Conservation (phyloP, 148 eudicot species). For the Rhododendron henanense region DNA sequence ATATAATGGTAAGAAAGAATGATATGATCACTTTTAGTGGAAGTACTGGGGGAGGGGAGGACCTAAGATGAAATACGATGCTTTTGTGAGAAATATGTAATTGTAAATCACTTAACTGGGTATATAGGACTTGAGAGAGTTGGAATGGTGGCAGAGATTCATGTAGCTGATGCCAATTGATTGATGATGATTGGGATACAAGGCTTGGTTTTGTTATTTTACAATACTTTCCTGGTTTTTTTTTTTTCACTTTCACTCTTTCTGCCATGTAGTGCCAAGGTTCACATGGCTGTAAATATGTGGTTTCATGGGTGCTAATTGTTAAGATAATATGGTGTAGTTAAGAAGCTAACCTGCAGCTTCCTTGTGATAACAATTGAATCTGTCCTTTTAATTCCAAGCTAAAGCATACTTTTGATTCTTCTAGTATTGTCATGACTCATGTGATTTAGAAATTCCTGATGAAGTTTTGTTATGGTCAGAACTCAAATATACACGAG, state of each 20-base stretch:
- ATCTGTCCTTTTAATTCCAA: neutral
- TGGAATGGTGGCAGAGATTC: neutral
- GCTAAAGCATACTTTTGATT: neutral
- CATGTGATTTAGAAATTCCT: neutral
- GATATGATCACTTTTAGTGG: neutral
- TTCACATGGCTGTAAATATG: neutral
- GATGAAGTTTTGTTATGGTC: neutral
- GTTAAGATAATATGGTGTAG: neutral
- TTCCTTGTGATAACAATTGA: neutral
- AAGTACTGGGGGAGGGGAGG: neutral
- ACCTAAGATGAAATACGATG: neutral
- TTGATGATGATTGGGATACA: neutral
- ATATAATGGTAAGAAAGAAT: neutral
- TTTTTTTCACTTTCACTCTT: neutral
- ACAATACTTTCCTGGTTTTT: neutral
- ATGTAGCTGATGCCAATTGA: neutral
- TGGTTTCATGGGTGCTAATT: neutral
- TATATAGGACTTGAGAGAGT: neutral
- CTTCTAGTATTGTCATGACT: neutral
- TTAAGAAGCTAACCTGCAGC: slow-evolving; percentile 2
- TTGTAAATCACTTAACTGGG: neutral
- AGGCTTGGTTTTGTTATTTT: neutral
- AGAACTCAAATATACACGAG: neutral
- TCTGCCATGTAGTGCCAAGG: neutral
- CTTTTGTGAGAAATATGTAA: neutral